A percentile compares a stretch with the other conserved stretches of the same genome.
phyloP scores from a whole-genome alignment of 169 alveolate species.

The Amoebophrya sp. region DNA sequence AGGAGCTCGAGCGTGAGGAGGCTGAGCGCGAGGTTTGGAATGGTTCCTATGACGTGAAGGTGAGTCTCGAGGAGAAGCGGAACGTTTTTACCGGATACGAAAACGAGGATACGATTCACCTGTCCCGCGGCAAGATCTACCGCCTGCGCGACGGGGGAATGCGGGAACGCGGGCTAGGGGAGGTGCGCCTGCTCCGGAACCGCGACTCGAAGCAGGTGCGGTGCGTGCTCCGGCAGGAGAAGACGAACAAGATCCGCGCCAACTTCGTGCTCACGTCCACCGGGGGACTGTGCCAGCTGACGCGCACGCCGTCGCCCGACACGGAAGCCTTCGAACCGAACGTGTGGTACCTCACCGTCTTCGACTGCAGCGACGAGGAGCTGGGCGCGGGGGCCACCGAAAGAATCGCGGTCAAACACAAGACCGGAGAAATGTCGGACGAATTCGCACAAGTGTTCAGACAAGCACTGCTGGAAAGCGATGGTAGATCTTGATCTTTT shows the following conservation, averaged over 20 bases:
- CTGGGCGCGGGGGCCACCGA: not conserved
- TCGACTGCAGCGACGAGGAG: not conserved
- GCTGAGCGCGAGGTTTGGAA: not conserved
- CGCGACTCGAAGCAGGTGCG: not conserved
- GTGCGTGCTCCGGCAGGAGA: not conserved
- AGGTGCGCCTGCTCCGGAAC: not conserved
- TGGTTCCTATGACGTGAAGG: not conserved
- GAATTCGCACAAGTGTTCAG: not conserved
- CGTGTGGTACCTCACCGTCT: not conserved
- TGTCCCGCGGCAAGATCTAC: not conserved
- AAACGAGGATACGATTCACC: not conserved
- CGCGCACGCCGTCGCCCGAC: not conserved
- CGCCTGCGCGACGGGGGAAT: not conserved
- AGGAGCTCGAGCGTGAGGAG: not conserved
- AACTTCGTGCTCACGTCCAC: not conserved
- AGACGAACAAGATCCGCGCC: not conserved
- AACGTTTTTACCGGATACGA: not conserved
- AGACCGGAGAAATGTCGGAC: not conserved
- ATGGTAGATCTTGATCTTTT: not conserved
- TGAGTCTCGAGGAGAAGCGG: not conserved
- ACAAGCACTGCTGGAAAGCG: not conserved
- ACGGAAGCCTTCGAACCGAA: not conserved
- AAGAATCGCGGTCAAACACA: not conserved
- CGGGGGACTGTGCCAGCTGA: not conserved
- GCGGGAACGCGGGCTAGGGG: not conserved